Percentiles rank a stretch among this genome's conserved stretches.
phyloP scores from a whole-genome alignment of 2,329 filamentous ascomycete species.

The Beauveria pseudobassiana region DNA sequence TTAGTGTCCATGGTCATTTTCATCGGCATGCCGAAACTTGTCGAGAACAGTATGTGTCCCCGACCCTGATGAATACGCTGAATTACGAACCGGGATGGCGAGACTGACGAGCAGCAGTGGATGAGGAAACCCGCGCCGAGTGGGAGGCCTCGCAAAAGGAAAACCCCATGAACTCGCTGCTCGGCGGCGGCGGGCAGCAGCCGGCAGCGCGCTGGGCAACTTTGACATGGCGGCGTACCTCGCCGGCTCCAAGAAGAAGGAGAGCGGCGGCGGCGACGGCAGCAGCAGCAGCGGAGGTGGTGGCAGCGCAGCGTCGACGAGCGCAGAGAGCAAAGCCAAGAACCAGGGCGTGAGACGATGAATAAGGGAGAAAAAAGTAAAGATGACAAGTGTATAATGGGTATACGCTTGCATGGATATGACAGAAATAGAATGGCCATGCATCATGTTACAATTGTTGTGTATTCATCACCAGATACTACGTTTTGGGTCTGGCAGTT shows the following conservation, averaged over 20 bases:
- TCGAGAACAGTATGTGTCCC: constrained; percentile 78
- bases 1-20: constrained; percentile 76
- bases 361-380: not conserved
- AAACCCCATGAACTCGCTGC: constrained; percentile 55
- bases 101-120: constrained; percentile 56
- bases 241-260: constrained; percentile 45
- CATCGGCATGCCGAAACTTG: constrained; percentile 86
- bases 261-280: constrained; percentile 13
- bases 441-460: too few species aligned
- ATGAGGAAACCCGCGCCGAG: constrained; percentile 88
- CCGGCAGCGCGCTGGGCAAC: constrained; percentile 39
- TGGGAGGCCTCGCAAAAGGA: constrained; percentile 85
- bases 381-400: not conserved
- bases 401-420: too few species aligned
- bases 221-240: constrained; percentile 60
- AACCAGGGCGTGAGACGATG: constrained; percentile 35
- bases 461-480: too few species aligned
- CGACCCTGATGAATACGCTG: not conserved
- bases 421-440: too few species aligned
- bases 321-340: constrained; percentile 24
- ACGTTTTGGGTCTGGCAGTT: too few species aligned
- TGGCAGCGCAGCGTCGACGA: constrained; percentile 14
- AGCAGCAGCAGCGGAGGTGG: constrained; percentile 16
- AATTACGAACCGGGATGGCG: not conserved
- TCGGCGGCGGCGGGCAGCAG: constrained; percentile 30